Conservation (phyloP, 2,329 filamentous ascomycete genomes). For the Cytospora schulzeri region DNA sequence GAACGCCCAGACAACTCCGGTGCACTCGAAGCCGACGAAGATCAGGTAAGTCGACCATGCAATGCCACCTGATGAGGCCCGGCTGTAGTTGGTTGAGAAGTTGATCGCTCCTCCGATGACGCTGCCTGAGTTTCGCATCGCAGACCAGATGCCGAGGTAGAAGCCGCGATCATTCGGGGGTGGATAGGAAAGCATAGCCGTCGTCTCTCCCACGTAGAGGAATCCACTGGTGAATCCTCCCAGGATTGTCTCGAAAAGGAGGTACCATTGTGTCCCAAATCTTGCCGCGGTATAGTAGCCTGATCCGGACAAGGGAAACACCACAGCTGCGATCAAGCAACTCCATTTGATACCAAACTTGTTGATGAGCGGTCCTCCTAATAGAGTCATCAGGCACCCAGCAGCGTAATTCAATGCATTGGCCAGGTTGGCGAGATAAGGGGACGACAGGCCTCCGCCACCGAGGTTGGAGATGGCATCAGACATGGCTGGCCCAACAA, state of each 20-base stretch:
- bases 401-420: constrained; percentile 24
- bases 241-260: constrained; percentile 36
- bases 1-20: constrained; percentile 37
- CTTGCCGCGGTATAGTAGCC: constrained; percentile 39
- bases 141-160: constrained; percentile 38
- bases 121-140: constrained; percentile 38
- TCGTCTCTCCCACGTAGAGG: constrained; percentile 40
- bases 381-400: constrained; percentile 26
- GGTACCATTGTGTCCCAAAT: constrained; percentile 36
- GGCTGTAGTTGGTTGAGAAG: constrained; percentile 35
- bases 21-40: constrained; percentile 35
- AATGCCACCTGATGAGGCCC: constrained; percentile 32
- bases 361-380: constrained; percentile 43
- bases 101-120: constrained; percentile 40
- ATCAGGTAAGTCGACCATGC: constrained; percentile 37
- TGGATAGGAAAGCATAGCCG: constrained; percentile 42
- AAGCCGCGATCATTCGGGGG: constrained; percentile 38
- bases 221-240: constrained; percentile 31
- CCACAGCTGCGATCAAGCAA: constrained; percentile 39
- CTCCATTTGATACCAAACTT: constrained; percentile 42
- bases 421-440: constrained; percentile 24
- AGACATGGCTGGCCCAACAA: constrained; percentile 26
- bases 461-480: constrained; percentile 27
- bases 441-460: constrained; percentile 26
- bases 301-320: constrained; percentile 39